Percentiles rank a stretch among this genome's conserved stretches.
Evolutionary conservation across 192 early-diverging fungal species (phyloP).

Genomic region (Coemansia sp.): DNA sequence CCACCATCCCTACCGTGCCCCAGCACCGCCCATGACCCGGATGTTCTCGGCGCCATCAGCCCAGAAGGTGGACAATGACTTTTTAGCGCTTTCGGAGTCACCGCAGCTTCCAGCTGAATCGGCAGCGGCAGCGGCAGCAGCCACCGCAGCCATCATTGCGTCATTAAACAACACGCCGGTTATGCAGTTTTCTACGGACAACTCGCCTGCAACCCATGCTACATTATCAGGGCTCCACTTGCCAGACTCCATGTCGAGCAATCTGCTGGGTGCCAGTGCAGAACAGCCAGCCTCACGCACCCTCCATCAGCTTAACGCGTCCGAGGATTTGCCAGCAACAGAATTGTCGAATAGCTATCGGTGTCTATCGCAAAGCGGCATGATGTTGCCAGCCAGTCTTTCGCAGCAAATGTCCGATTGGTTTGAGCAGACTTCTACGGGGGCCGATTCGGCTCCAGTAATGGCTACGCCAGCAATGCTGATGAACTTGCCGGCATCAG

Average conservation of each 20-base stretch:
- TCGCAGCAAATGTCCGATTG: conserved; percentile 7
- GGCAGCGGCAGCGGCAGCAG: not conserved
- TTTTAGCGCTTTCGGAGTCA: not conserved
- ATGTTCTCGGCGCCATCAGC: not conserved
- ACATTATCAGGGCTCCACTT: conserved; percentile 6
- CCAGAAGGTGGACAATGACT: not conserved
- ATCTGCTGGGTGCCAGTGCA: not conserved
- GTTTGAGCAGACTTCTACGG: conserved; percentile 7
- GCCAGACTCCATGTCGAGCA: conserved; percentile 1
- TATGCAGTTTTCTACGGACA: not conserved
- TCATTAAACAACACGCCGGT: conserved; percentile 28
- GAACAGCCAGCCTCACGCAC: conserved; percentile 10
- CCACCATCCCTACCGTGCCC: conserved; percentile 14
- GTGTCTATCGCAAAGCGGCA: not conserved
- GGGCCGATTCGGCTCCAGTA: not conserved
- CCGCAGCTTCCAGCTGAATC: conserved; percentile 1
- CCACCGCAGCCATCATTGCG: conserved; percentile 11
- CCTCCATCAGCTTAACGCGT: conserved; percentile 20
- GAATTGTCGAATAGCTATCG: no score
- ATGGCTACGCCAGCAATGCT: conserved; percentile 46
- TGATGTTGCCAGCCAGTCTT: conserved; percentile 6
- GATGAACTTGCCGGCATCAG: conserved; percentile 48
- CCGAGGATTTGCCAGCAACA: no score
- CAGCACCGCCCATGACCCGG: not conserved
- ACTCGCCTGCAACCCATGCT: conserved; percentile 3